These are phyloP conservation scores for Cystofilobasidium ferigula DNA, from an alignment of 768 basidiomycete species.

Conservation along the genomic window DNA sequence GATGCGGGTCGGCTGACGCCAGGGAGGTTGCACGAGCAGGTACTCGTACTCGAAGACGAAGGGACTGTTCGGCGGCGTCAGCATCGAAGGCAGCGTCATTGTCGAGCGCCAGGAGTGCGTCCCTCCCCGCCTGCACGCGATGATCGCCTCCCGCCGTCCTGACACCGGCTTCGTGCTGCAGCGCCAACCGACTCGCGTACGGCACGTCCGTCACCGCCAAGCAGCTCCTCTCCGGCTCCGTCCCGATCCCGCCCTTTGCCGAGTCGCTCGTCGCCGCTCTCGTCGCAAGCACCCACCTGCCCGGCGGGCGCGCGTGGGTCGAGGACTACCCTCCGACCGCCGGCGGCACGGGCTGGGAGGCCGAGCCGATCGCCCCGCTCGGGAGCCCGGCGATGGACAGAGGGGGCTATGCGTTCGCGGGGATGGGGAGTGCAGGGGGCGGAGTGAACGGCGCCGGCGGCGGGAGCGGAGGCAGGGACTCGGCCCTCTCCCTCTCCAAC, in stretches of 20 bases:
- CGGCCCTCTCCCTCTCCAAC: too few relatives aligned
- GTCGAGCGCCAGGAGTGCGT: constrained; percentile 70
- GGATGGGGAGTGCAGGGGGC: constrained; percentile 7
- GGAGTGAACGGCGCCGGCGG: not conserved
- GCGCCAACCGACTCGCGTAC: constrained; percentile 24
- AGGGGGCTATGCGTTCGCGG: constrained; percentile 6
- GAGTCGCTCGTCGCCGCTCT: constrained; percentile 61
- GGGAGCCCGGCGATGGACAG: not conserved
- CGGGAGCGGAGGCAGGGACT: not conserved
- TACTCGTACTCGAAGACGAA: constrained; percentile 57
- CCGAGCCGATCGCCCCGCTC: constrained; percentile 2
- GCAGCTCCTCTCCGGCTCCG: constrained; percentile 63
- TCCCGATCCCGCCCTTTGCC: constrained; percentile 71
- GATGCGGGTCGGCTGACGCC: too few relatives aligned
- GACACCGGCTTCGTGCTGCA: not conserved
- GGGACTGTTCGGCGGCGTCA: constrained; percentile 86
- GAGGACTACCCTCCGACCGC: constrained; percentile 39
- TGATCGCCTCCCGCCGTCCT: not conserved
- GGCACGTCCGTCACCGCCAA: constrained; percentile 56
- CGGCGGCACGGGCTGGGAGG: not conserved
- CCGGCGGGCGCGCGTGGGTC: constrained; percentile 59
- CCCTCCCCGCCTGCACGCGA: constrained; percentile 35
- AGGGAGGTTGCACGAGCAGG: not conserved
- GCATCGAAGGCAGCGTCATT: constrained; percentile 68
- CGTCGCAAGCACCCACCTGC: constrained; percentile 29